Conservation (phyloP, 2,329 filamentous ascomycete genomes). For the Cladosporium halotolerans region DNA sequence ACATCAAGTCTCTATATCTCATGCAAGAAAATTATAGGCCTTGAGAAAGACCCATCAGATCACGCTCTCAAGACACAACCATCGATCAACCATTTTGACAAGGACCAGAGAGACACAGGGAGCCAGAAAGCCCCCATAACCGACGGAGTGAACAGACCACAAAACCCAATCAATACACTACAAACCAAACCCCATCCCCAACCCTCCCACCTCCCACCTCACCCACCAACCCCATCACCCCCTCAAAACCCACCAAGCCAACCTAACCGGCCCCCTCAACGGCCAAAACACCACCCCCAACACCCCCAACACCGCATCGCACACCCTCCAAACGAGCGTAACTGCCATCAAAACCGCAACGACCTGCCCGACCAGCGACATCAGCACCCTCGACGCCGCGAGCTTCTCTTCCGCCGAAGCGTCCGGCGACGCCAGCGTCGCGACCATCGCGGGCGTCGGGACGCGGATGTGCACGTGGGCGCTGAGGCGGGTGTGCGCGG, state of each 20-base stretch:
- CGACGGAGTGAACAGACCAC: background rate
- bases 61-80: no score
- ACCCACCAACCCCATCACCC: background rate
- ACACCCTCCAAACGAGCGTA: slow-evolving; percentile 22
- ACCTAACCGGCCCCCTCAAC: slow-evolving; percentile 20
- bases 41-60: no score
- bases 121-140: background rate
- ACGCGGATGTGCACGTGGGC: slow-evolving; percentile 10
- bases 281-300: slow-evolving; percentile 26
- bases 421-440: slow-evolving; percentile 15
- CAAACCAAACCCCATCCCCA: background rate
- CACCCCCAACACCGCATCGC: slow-evolving; percentile 21
- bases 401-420: slow-evolving; percentile 20
- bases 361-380: slow-evolving; percentile 19
- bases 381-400: slow-evolving; percentile 20
- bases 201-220: no score
- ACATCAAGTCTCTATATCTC: no score
- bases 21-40: no score
- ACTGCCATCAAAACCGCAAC: slow-evolving; percentile 22
- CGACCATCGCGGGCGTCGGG: slow-evolving; percentile 15
- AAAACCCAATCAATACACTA: background rate
- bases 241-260: slow-evolving; percentile 22
- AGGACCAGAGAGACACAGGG: background rate
- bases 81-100: background rate
- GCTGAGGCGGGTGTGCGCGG: background rate